Base-by-base conservation (phyloP, 176 grass and related monocot genomes). In the Pontederia crassipes region DNA sequence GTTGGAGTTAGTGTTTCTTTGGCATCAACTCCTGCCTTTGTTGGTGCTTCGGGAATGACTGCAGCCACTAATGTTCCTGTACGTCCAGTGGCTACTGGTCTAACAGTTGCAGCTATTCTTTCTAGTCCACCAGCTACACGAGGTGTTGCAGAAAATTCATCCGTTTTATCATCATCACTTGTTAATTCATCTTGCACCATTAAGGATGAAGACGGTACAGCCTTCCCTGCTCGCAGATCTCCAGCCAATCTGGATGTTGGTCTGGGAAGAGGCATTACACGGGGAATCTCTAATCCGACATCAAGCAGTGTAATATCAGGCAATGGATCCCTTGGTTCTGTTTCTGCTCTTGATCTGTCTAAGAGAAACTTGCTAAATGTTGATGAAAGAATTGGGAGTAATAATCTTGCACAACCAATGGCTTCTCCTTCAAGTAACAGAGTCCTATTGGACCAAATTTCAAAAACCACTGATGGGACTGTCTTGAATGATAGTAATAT, bases 181-280 rank as follows among this genome's bases (percentile, higher is more conserved):
- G 54, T 68, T 58, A 87, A 74, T 64, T 72, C 73, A 88, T 77
- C 84, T 46, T 65, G 29, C 49, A 50, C 77, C 13, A 58, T 69
- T 57, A 98, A 89, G 80, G 94, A 98, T 66, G 94, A 98, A 68
- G 94, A 89, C 55, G 73, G 46, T 57, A 81, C 75, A 79, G 88
- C 27, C 58, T 77, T 92, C 66, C 81, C 87, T 71, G 84, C 65
- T 9, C 80, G 75, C 11, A 79, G 86, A 65, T 62, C 83, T 63
- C 94, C 94, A 66, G 81, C 79, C 28, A 76, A 89, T 57, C 76
- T 69, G 12, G 87, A 90, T 74, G 61, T 77, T 69, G 73, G 73
- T 55, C 66, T 77, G 63, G 87, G 82, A 45, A 90, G 77, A 63
- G 87, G 82, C 58, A 75, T 83, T 62, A 45, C 64, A 49, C 76